These are phyloP conservation scores for Colletotrichum sp. DNA, from an alignment of 2,329 filamentous ascomycete genomes.

Conservation along the genomic window DNA sequence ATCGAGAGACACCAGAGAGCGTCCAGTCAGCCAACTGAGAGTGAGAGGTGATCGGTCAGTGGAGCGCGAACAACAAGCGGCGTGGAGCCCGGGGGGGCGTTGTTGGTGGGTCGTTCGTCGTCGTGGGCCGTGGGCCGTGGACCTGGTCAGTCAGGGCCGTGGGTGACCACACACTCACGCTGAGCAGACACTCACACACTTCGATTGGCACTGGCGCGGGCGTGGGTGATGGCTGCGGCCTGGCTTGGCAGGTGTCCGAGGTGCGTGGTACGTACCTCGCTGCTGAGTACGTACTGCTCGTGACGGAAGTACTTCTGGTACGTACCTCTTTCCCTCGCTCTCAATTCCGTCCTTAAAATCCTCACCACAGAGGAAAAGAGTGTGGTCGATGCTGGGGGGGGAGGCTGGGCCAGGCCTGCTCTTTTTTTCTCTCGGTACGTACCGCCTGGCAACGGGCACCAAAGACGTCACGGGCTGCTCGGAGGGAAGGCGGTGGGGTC, in stretches of 20 bases:
- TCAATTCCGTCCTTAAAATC: not conserved
- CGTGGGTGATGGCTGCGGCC: not conserved
- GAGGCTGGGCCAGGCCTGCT: not conserved
- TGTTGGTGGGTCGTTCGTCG: not conserved
- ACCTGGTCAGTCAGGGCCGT: not conserved
- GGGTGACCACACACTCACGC: too few relatives aligned
- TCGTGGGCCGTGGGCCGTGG: not conserved
- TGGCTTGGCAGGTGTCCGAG: not conserved
- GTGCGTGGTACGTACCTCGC: not conserved
- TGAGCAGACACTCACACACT: too few relatives aligned
- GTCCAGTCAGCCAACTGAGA: not conserved
- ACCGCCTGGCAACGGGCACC: not conserved
- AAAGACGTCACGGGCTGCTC: slow-evolving; percentile 11
- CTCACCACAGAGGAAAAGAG: not conserved
- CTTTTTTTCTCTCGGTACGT: not conserved
- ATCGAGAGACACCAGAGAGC: not conserved
- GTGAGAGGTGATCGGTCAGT: not conserved
- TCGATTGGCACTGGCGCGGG: not conserved
- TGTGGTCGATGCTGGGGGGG: not conserved
- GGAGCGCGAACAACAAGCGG: not conserved
- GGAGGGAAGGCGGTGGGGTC: not conserved
- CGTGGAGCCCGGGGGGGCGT: not conserved
- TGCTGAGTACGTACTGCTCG: not conserved
- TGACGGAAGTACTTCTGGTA: not conserved
- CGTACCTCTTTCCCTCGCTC: not conserved